phyloP scores from a whole-genome alignment of 805 yeast species.

The Yamadazyma sp. region DNA sequence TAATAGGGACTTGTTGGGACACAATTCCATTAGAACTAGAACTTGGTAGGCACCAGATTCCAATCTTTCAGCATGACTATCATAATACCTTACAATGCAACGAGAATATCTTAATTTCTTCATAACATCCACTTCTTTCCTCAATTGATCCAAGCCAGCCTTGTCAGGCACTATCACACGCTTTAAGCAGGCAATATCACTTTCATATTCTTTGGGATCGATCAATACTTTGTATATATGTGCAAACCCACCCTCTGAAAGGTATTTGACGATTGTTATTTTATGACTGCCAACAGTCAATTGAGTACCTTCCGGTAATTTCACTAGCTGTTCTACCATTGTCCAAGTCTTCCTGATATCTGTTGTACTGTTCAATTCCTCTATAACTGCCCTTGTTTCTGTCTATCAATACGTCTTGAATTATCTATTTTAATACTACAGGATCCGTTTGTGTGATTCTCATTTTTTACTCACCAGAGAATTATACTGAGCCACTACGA shows the following conservation, averaged over 20 bases:
- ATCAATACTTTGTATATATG: constrained; percentile 68
- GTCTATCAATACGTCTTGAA: no score
- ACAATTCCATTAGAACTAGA: constrained; percentile 85
- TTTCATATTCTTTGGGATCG: constrained; percentile 41
- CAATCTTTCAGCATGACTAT: constrained; percentile 69
- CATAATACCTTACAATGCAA: constrained; percentile 66
- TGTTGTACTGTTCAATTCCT: no score
- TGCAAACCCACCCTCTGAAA: constrained; percentile 70
- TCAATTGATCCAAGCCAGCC: constrained; percentile 57
- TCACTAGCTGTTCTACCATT: constrained; percentile 4
- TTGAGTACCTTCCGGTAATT: constrained; percentile 33
- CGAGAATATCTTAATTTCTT: constrained; percentile 54
- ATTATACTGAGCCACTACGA: no score
- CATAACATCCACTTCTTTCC: constrained; percentile 82
- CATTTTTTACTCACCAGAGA: no score
- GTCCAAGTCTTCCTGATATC: no score
- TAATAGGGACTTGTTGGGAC: constrained; percentile 80
- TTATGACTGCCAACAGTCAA: constrained; percentile 42
- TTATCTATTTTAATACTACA: no score
- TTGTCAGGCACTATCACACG: constrained; percentile 73
- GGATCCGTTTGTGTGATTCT: no score
- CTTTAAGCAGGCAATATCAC: constrained; percentile 64
- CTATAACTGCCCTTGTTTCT: no score
- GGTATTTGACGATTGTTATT: constrained; percentile 32
- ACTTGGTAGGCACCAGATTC: constrained; percentile 69